Evolutionary conservation across 768 basidiomycete genomes (phyloP).

Genomic region (Pulveroboletus ravenelii): DNA sequence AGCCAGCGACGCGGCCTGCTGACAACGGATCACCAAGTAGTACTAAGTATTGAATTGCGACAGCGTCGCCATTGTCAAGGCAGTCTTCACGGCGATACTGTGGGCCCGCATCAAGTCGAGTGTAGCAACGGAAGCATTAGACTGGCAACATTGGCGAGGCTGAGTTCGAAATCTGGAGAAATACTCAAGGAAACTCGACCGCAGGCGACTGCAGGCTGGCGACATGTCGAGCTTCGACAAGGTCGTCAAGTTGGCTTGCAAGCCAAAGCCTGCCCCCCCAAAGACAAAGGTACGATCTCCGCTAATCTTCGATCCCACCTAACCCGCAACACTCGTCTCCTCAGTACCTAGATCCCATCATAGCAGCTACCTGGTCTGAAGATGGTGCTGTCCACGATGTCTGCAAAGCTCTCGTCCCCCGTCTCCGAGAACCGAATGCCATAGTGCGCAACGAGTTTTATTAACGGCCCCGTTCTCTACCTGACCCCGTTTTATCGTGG

Average conservation of each 20-base stretch:
- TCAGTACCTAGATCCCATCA: constrained; percentile 94
- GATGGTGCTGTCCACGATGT: constrained; percentile 93
- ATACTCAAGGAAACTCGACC: constrained; percentile 5
- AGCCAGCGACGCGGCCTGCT: not conserved
- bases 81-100: not conserved
- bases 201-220: not conserved
- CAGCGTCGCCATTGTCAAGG: not conserved
- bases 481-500: not conserved
- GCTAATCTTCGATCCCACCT: not conserved
- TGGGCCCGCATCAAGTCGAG: not conserved
- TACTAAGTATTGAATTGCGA: not conserved
- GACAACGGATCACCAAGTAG: not conserved
- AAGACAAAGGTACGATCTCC: constrained; percentile 75
- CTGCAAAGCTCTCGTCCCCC: constrained; percentile 78
- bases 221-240: constrained; percentile 80
- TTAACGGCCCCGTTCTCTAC: not conserved
- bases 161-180: constrained; percentile 26
- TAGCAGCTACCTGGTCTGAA: constrained; percentile 94
- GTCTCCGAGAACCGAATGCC: constrained; percentile 87
- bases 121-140: not conserved
- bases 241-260: constrained; percentile 93
- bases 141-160: constrained; percentile 6
- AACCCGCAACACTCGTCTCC: not conserved
- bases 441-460: constrained; percentile 53
- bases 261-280: constrained; percentile 93